Conservation (phyloP, 495 filamentous ascomycete genomes). For the Emericellopsis terricola region DNA sequence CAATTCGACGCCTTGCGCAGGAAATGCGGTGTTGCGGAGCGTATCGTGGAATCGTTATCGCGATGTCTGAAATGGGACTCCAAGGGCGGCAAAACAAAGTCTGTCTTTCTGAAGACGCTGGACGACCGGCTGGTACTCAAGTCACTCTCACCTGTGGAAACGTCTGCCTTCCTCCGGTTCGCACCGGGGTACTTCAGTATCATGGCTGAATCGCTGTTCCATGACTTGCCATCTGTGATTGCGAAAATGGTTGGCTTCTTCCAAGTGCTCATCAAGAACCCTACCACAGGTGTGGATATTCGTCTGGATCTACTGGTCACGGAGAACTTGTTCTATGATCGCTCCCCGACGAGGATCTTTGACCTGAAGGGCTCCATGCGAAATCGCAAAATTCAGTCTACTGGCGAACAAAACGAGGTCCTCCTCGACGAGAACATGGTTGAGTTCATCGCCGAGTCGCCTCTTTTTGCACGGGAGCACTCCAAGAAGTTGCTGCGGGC, state of each 20-base stretch:
- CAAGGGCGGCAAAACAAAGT: slow-evolving; percentile 95
- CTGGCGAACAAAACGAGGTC: slow-evolving; percentile 89
- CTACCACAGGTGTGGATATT: slow-evolving; percentile 78
- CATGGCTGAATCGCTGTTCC: slow-evolving; percentile 90
- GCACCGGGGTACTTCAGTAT: slow-evolving; percentile 94
- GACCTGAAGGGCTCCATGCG: slow-evolving; percentile 98
- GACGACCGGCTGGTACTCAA: slow-evolving; percentile 90
- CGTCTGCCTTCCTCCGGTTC: slow-evolving; percentile 82
- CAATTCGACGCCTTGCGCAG: slow-evolving; percentile 90
- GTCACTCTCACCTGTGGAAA: slow-evolving; percentile 76
- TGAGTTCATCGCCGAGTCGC: slow-evolving; percentile 95
- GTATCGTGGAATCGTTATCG: slow-evolving; percentile 87
- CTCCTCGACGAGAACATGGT: slow-evolving; percentile 98
- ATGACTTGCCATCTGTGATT: slow-evolving; percentile 90
- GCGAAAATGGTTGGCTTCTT: slow-evolving; percentile 99
- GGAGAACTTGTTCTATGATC: slow-evolving; percentile 98
- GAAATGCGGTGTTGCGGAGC: slow-evolving; percentile 82
- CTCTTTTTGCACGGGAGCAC: slow-evolving; percentile 84
- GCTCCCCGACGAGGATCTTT: slow-evolving; percentile 79
- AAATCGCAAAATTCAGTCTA: slow-evolving; percentile 87
- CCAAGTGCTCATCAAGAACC: slow-evolving; percentile 91
- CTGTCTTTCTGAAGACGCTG: slow-evolving; percentile 91
- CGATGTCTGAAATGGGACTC: slow-evolving; percentile 96
- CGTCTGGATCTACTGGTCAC: slow-evolving; percentile 89
- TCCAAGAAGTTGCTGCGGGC: slow-evolving; percentile 75